Evolutionary conservation across 768 basidiomycete species (phyloP).

Genomic region (Dendrothele bispora): DNA sequence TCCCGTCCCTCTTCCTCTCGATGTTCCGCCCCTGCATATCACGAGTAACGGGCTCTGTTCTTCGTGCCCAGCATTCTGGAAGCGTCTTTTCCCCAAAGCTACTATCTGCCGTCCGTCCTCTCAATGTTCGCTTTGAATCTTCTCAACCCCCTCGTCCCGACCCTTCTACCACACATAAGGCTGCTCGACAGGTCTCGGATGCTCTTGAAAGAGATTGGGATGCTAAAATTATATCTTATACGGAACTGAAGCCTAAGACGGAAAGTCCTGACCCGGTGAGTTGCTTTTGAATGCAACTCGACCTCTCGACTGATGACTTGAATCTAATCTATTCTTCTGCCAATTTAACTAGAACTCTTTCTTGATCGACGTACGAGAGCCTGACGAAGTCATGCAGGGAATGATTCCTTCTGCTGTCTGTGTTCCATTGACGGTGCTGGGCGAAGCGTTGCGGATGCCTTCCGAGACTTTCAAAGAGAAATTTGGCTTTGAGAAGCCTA

Average conservation of each 20-base stretch:
- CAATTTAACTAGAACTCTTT: constrained; percentile 53
- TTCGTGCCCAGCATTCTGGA: too few species aligned
- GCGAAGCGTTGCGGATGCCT: constrained; percentile 59
- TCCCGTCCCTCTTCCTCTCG: too few species aligned
- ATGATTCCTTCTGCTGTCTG: constrained; percentile 92
- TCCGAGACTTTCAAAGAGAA: constrained; percentile 57
- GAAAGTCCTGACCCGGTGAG: constrained; percentile 68
- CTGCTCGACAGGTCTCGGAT: constrained; percentile 33
- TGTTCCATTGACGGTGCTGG: constrained; percentile 79
- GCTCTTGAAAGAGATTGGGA: constrained; percentile 74
- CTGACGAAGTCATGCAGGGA: constrained; percentile 87
- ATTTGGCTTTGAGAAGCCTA: constrained; percentile 76
- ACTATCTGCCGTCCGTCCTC: too few species aligned
- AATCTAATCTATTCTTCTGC: constrained; percentile 15
- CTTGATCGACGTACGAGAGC: constrained; percentile 91
- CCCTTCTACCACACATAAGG: constrained; percentile 30
- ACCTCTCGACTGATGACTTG: background rate
- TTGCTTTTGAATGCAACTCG: constrained; percentile 8
- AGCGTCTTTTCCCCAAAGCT: too few species aligned
- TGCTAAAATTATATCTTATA: constrained; percentile 70
- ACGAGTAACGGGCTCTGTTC: too few species aligned
- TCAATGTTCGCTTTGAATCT: constrained; percentile 16
- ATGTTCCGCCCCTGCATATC: too few species aligned
- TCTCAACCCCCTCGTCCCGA: constrained; percentile 17
- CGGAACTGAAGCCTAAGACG: constrained; percentile 78